Evolutionary conservation across 805 yeast species (phyloP).

Genomic region (Myxozyma melibiosi): DNA sequence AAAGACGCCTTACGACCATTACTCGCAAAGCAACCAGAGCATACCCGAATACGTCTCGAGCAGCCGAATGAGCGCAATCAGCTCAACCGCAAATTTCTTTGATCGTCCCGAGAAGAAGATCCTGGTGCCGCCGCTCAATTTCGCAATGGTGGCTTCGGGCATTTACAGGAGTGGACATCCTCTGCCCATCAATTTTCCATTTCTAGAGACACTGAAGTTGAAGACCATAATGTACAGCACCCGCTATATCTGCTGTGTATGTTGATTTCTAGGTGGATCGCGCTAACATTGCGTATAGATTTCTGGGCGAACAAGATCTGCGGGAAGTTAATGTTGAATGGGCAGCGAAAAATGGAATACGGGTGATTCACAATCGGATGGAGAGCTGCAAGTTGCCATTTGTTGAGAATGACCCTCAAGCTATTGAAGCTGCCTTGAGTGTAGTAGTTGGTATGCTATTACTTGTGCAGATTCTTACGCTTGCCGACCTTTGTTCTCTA

Average conservation of each 20-base stretch:
- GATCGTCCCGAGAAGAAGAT: constrained; percentile 32
- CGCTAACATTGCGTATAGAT: constrained; percentile 23
- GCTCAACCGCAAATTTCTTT: constrained; percentile 29
- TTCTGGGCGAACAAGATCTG: constrained; percentile 63
- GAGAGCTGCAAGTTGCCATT: constrained; percentile 77
- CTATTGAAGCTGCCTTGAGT: constrained; percentile 50
- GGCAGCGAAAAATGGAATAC: constrained; percentile 57
- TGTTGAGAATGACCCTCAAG: constrained; percentile 57
- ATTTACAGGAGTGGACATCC: constrained; percentile 94
- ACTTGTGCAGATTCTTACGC: not conserved
- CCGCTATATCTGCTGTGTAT: constrained; percentile 47
- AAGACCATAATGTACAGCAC: constrained; percentile 71
- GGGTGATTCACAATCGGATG: constrained; percentile 63
- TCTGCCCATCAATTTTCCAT: constrained; percentile 80
- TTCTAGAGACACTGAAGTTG: constrained; percentile 65
- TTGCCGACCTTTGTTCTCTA: not conserved
- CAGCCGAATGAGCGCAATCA: constrained; percentile 30
- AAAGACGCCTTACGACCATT: constrained; percentile 2
- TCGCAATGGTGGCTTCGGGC: constrained; percentile 83
- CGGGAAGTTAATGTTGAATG: constrained; percentile 67
- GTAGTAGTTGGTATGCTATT: constrained; percentile 35
- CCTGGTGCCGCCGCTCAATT: constrained; percentile 85
- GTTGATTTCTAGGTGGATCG: not conserved
- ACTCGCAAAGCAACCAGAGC: constrained; percentile 18
- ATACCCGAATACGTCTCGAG: constrained; percentile 23